Evolutionary conservation across 2,329 filamentous ascomycete species (phyloP), one percentile per base, ranked within the genome.

Genomic region (Ceratocystis alfenasii): DNA sequence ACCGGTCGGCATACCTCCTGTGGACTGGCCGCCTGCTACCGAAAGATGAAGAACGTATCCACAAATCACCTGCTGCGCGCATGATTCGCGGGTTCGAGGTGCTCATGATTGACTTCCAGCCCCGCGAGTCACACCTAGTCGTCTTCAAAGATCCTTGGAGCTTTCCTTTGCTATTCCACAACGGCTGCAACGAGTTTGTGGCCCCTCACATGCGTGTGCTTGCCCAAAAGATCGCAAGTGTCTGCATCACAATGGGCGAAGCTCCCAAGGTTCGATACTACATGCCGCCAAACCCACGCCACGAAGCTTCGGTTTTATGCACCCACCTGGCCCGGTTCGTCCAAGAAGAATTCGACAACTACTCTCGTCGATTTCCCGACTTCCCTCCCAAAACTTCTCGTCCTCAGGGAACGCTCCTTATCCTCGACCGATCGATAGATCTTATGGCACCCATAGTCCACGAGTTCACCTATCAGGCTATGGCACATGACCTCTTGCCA

Each of bases 391-490:
- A 80, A n/a, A 84, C 84, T 7, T 82, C 85, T 63, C 81, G 93
- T 64, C 93, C 92, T 5, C 87, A 89, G 69, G 90, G 90, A 48
- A 84, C 91, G 0, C 82, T 99, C 0, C 79, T 96, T 71, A 88
- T 99, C 68, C 89, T 91, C 1, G 94, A 97, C 74, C 84, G 94
- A 68, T 90, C 91, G 6, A 94, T 99, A 88, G 94, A 99, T 74
- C 76, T 96, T 2, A 85, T 88, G 77, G 87, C 93, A 0, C 94
- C 94, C 0, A 77, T 97, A 10, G 74, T 97, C 3, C 94, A 99
- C 76, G 94, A 99, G 72, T 96, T 99, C 74, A 96, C 94, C 12
- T 99, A 97, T 74, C 94, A 99, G 75, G 91, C 94, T 63, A 97
- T 99, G 93, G 93, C 90, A 2, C 90, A 96, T 74, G 94, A 99